phyloP scores from a whole-genome alignment of 2,329 filamentous ascomycete species.

The Colletotrichum theobromicola region DNA sequence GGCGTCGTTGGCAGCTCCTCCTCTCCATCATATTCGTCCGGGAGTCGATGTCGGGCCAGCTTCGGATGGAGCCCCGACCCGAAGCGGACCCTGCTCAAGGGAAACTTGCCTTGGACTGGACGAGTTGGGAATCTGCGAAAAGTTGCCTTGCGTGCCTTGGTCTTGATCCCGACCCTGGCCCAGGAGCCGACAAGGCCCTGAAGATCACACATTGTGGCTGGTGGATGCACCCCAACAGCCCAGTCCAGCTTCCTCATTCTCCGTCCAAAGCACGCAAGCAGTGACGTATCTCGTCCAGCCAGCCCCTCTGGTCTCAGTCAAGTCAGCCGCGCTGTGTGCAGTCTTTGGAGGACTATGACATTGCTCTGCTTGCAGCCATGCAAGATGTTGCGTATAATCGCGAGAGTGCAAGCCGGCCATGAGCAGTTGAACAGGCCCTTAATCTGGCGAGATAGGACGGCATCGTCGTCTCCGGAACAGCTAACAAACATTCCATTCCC shows the following conservation, averaged over 20 bases:
- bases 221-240: neutral
- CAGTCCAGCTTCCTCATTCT: conserved; percentile 8
- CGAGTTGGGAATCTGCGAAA: neutral
- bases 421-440: neutral
- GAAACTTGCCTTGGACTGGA: neutral
- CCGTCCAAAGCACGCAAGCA: conserved; percentile 12
- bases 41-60: conserved; percentile 1
- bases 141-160: conserved; percentile 6
- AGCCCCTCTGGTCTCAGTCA: neutral
- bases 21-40: neutral
- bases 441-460: neutral
- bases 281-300: conserved; percentile 4
- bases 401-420: neutral
- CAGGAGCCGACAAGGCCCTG: neutral
- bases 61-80: conserved; percentile 14
- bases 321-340: neutral
- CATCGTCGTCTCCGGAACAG: neutral
- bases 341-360: neutral
- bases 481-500: conserved; percentile 13
- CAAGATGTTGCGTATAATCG: neutral
- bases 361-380: neutral
- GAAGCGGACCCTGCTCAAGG: neutral
- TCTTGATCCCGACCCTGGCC: neutral
- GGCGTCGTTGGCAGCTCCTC: neutral
- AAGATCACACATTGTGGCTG: conserved; percentile 6